phyloP scores from a whole-genome alignment of 106 monocot species.

The Dioscorea zingiberensis region DNA sequence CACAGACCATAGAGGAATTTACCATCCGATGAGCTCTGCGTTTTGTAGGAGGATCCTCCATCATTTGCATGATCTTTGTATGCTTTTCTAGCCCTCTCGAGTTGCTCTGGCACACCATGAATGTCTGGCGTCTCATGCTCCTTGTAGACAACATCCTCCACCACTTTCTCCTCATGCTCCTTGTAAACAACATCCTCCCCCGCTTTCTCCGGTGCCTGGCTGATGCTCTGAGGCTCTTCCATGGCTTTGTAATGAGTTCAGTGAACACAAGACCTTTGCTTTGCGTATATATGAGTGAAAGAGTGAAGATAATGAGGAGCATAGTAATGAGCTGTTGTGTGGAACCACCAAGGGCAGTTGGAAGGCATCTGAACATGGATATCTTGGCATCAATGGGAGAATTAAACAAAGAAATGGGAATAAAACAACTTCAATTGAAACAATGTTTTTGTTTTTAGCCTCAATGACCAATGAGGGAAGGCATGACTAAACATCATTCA shows the following conservation, averaged over 20 bases:
- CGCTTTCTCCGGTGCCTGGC: background rate
- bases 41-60: constrained; percentile 24
- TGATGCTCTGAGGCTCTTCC: background rate
- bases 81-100: background rate
- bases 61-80: background rate
- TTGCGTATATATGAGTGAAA: too few relatives aligned
- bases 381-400: background rate
- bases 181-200: background rate
- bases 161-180: too few relatives aligned
- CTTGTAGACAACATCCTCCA: background rate
- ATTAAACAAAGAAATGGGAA: too few relatives aligned
- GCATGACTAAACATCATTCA: too few relatives aligned
- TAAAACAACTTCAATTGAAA: too few relatives aligned
- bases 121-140: background rate
- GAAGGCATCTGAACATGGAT: background rate
- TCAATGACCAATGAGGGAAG: too few relatives aligned
- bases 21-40: constrained; percentile 38
- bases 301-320: too few relatives aligned
- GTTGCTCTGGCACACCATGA: background rate
- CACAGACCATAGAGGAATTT: constrained; percentile 36
- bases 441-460: too few relatives aligned
- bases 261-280: too few relatives aligned
- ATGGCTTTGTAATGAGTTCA: background rate
- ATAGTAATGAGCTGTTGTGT: background rate
- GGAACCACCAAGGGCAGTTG: background rate